Evolutionary conservation across 495 filamentous ascomycete genomes (phyloP), one percentile per base, ranked within the genome.

Genomic region (Aspergillus ellipticus): DNA sequence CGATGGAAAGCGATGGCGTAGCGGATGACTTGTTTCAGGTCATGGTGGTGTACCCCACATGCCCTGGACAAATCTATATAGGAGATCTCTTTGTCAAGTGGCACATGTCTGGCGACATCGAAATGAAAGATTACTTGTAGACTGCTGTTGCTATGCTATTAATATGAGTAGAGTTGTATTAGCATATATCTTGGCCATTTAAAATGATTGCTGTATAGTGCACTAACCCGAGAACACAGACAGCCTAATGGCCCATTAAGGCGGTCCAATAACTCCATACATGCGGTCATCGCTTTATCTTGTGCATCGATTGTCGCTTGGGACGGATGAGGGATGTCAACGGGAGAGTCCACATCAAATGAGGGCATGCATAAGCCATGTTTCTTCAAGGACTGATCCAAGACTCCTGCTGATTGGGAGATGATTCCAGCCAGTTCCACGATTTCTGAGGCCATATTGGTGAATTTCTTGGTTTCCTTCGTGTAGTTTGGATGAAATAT

Each of bases 1-100:
- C 71, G 69, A 55, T 82, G 62, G n/a, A 54, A 50, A 51, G 72
- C 79, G 66, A 84, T 83, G 39, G 77, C 79, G 55, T 80, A 69
- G 4, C 80, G 80, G 17, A 84, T 58, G 17, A 80, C 51, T 20
- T 82, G 79, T 22, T 75, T 70, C 9, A 84, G 64, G 59, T 81
- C 75, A 55, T 69, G 65, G 22, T 71, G 63, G 50, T 76, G 69
- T 6, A 82, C 61, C 0, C 67, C 51, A 0, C 72, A 76, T 41
- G 68, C 66, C 35, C 59, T 28, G 11, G 79, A 66, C 5, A 83
- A 68, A 42, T 79, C 66, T 15, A 62, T 43, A 51, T 79, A 77
- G 3, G 73, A 67, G 45, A 75, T 76, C 20, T 75, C 66, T 6
- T 62, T 61, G 28, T 71, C 53, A 20, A 73, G 51, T 6, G 76